Percentiles rank a stretch among this genome's conserved stretches.
Evolutionary conservation across 2,329 filamentous ascomycete species (phyloP).

Genomic region (Colletotrichum sp.): DNA sequence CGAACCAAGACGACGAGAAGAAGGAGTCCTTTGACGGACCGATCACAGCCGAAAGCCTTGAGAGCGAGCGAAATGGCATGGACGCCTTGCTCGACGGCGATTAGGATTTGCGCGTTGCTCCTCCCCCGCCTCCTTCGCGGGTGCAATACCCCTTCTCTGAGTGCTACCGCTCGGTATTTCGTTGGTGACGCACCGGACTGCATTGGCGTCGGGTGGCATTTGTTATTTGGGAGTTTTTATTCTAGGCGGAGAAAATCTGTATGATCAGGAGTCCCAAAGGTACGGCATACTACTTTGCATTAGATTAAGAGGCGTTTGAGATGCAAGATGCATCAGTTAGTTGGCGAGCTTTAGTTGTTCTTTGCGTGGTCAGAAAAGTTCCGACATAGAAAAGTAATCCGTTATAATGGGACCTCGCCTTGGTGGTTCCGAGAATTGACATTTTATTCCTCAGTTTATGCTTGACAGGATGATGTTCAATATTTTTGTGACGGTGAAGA

Average conservation of each 20-base stretch:
- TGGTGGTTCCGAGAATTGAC: not conserved
- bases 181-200: not conserved
- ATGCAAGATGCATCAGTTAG: not conserved
- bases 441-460: not conserved
- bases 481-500: not conserved
- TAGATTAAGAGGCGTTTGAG: slow-evolving; percentile 17
- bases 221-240: not conserved
- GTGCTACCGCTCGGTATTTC: not conserved
- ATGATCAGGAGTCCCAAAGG: not conserved
- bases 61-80: slow-evolving; percentile 52
- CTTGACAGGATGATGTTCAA: not conserved
- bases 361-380: not conserved
- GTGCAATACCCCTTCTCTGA: not conserved
- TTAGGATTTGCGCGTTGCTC: slow-evolving; percentile 25
- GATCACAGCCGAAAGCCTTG: slow-evolving; percentile 47
- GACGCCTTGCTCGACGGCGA: slow-evolving; percentile 51
- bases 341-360: not conserved
- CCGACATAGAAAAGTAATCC: not conserved
- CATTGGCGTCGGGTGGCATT: not conserved
- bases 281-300: slow-evolving; percentile 19
- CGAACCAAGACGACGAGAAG: slow-evolving; percentile 58
- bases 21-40: slow-evolving; percentile 34
- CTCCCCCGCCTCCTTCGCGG: not conserved
- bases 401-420: not conserved
- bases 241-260: not conserved